phyloP scores from a whole-genome alignment of 306 rosid species.

The Vicia sativa region DNA sequence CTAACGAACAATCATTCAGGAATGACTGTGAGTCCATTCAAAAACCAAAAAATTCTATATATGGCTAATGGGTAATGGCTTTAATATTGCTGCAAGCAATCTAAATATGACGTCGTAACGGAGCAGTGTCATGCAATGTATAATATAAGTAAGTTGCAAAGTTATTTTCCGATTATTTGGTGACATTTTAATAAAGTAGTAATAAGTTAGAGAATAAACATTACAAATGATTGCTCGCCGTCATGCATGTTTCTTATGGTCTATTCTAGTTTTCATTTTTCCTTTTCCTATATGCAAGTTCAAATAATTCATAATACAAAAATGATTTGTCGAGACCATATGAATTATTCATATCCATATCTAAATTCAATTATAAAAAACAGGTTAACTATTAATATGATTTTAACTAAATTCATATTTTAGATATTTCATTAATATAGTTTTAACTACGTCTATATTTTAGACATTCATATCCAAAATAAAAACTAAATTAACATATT shows the following conservation, averaged over 20 bases:
- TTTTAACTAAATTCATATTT: too few species aligned
- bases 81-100: neutral
- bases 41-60: neutral
- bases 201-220: neutral
- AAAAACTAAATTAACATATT: too few species aligned
- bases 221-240: slow-evolving; percentile 2
- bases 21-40: neutral
- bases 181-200: neutral
- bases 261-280: neutral
- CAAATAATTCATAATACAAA: neutral
- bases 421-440: too few species aligned
- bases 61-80: too few species aligned
- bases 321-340: too few species aligned
- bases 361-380: too few species aligned
- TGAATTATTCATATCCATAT: too few species aligned
- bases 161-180: neutral
- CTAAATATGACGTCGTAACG: neutral
- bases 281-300: neutral
- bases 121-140: neutral
- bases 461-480: too few species aligned
- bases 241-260: slow-evolving; percentile 17
- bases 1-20: neutral
- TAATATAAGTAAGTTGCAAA: neutral
- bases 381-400: too few species aligned
- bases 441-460: too few species aligned